Percentiles rank a stretch among this genome's conserved stretches.
phyloP scores from a whole-genome alignment of 176 grass and related monocot genomes.

The Bonia amplexicaulis region DNA sequence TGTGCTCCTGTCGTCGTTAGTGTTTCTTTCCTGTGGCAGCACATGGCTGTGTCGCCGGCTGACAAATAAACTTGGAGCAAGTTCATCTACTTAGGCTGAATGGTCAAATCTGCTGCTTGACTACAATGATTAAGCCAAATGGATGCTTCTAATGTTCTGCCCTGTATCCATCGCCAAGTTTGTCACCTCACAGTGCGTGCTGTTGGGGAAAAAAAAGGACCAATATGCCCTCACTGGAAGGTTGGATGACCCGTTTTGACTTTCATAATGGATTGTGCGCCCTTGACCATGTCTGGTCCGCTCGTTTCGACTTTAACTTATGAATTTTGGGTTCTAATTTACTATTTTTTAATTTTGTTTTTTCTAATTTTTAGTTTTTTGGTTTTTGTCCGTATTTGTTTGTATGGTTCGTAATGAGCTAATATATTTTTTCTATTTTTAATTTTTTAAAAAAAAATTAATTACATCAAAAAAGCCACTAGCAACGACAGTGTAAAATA shows the following conservation, averaged over 20 bases:
- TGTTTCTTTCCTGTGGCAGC: neutral
- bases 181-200: neutral
- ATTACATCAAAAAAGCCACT: too few species aligned
- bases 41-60: slow-evolving; percentile 1
- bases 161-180: slow-evolving; percentile 14
- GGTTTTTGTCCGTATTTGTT: too few species aligned
- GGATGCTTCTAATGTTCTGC: slow-evolving; percentile 7
- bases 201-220: neutral
- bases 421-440: too few species aligned
- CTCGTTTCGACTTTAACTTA: too few species aligned
- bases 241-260: neutral
- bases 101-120: slow-evolving; percentile 23
- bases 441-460: too few species aligned
- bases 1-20: neutral
- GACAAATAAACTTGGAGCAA: neutral
- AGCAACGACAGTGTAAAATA: too few species aligned
- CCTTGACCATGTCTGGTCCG: too few species aligned
- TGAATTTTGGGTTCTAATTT: too few species aligned
- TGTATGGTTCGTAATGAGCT: too few species aligned
- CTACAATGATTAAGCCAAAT: slow-evolving; percentile 31
- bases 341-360: too few species aligned
- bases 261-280: neutral
- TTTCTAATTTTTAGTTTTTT: too few species aligned
- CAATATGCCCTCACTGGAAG: neutral
- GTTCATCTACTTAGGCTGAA: neutral